A percentile compares a stretch with the other conserved stretches of the same genome.
phyloP scores from a whole-genome alignment of 2,329 filamentous ascomycete species.

The Arthrobotrys musiformis region DNA sequence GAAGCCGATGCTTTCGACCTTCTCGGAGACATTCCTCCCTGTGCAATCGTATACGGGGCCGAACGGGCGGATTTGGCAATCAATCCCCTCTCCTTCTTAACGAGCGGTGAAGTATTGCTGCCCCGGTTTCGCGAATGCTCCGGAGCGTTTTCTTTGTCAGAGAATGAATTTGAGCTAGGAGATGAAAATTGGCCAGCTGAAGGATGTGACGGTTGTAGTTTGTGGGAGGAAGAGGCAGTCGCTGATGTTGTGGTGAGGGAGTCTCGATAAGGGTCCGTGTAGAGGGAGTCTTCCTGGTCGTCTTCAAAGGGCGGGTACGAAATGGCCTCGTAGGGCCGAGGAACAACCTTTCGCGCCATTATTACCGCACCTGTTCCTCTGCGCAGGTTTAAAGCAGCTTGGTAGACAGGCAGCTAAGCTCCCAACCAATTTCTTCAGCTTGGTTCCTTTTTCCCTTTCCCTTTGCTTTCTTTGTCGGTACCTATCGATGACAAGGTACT shows the following conservation, averaged over 20 bases:
- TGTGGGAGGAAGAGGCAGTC: neutral
- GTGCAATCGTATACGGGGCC: conserved; percentile 16
- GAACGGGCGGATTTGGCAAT: conserved; percentile 37
- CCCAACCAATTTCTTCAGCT: neutral
- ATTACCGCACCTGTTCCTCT: neutral
- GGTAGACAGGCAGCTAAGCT: neutral
- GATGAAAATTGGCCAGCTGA: conserved; percentile 5
- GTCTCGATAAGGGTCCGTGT: conserved; percentile 36
- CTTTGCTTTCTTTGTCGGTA: neutral
- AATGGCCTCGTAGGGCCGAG: conserved; percentile 8
- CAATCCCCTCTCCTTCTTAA: conserved; percentile 42
- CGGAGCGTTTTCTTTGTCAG: conserved; percentile 53
- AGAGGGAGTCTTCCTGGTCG: conserved; percentile 38
- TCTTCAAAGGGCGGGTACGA: conserved; percentile 21
- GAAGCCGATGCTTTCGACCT: conserved; percentile 8
- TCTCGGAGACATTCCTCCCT: conserved; percentile 15
- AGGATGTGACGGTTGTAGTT: conserved; percentile 11
- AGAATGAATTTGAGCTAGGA: conserved; percentile 36
- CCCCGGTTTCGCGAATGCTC: conserved; percentile 10
- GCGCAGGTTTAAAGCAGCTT: conserved; percentile 15
- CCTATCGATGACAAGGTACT: neutral
- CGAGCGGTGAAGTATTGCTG: conserved; percentile 31
- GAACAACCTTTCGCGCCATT: conserved; percentile 42
- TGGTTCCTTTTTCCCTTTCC: neutral
- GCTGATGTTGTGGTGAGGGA: neutral